These are phyloP conservation scores for Cicer yamashitae DNA, from an alignment of 306 rosid species.

Conservation along the genomic window DNA sequence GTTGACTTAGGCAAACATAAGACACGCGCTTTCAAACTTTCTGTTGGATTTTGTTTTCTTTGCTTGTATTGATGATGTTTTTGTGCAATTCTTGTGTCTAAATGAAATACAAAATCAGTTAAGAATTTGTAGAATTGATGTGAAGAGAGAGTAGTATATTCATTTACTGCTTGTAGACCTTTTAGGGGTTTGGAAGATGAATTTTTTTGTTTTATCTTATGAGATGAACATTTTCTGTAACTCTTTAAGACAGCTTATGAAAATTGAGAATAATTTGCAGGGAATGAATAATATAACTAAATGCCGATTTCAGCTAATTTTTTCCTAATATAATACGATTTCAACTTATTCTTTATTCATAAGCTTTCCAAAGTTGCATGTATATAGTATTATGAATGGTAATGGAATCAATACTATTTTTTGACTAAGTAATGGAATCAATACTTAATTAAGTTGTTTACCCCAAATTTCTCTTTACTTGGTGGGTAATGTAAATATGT, in stretches of 20 bases:
- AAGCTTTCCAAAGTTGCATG: no score
- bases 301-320: background rate
- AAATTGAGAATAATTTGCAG: background rate
- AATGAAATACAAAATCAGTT: background rate
- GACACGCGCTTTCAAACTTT: no score
- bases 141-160: background rate
- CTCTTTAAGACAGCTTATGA: background rate
- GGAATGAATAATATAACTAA: background rate
- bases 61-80: no score
- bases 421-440: no score
- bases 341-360: background rate
- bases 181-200: background rate
- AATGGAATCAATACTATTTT: no score
- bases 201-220: background rate
- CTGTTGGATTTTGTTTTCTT: no score
- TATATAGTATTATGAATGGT: no score
- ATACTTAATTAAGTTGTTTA: no score
- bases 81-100: background rate
- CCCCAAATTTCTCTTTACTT: background rate
- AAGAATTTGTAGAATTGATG: background rate
- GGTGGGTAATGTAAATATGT: background rate
- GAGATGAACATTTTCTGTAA: background rate
- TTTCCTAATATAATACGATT: background rate
- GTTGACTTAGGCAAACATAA: no score
- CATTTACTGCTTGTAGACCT: background rate